A percentile compares a stretch with the other conserved stretches of the same genome.
Conservation (phyloP, 2,329 filamentous ascomycete genomes). For the Waltergamsia citrina region DNA sequence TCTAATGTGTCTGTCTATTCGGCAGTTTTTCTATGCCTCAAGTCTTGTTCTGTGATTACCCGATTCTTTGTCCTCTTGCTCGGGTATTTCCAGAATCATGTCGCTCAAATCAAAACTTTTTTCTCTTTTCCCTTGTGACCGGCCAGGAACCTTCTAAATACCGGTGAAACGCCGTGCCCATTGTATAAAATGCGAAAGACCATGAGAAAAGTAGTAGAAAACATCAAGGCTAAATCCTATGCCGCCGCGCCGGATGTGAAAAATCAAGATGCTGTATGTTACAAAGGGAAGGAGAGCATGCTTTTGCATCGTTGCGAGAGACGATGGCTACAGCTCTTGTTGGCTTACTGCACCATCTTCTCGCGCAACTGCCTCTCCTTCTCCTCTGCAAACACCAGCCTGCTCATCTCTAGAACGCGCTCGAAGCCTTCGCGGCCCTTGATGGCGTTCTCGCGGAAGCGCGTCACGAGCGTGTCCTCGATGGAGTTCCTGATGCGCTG, state of each 20-base stretch:
- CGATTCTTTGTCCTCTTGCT: too few relatives aligned
- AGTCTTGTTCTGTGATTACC: too few relatives aligned
- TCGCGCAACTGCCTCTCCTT: conserved; percentile 42
- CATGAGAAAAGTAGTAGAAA: too few relatives aligned
- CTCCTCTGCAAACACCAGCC: conserved; percentile 86
- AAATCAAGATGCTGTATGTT: not conserved
- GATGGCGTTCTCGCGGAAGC: conserved; percentile 84
- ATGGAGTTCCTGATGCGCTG: conserved; percentile 94
- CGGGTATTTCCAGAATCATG: conserved; percentile 1
- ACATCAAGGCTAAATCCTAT: not conserved
- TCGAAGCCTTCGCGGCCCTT: conserved; percentile 94
- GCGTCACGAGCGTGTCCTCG: conserved; percentile 79
- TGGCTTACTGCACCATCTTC: conserved; percentile 4
- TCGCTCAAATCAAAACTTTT: not conserved
- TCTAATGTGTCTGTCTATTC: too few relatives aligned
- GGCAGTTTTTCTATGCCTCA: too few relatives aligned
- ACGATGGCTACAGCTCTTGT: not conserved
- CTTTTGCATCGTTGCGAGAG: too few relatives aligned
- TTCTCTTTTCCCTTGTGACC: not conserved
- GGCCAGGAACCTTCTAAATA: not conserved
- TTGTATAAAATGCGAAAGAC: not conserved
- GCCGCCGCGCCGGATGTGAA: not conserved
- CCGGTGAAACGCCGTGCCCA: not conserved
- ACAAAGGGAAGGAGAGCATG: not conserved
- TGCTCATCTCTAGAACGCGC: conserved; percentile 84